Conservation (phyloP, 1,139 yeast species). For the Suhomyces chickasaworum region DNA sequence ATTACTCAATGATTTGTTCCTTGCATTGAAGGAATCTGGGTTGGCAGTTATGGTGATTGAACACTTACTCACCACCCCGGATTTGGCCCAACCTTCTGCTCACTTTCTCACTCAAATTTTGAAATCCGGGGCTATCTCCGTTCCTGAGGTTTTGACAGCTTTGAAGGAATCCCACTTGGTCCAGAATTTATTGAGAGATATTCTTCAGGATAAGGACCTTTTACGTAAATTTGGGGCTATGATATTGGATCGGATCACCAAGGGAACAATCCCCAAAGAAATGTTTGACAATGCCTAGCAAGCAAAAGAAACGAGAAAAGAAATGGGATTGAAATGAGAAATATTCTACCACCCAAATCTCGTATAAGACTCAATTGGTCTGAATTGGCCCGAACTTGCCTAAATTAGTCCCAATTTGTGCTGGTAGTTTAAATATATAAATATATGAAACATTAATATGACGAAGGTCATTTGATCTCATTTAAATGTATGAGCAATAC, state of each 20-base stretch:
- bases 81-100: slow-evolving; percentile 24
- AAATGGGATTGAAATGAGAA: too few species aligned
- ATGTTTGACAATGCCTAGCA: slow-evolving; percentile 6
- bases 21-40: slow-evolving; percentile 33
- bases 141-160: slow-evolving; percentile 25
- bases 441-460: too few species aligned
- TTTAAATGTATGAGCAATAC: too few species aligned
- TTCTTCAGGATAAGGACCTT: slow-evolving; percentile 15
- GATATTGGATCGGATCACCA: slow-evolving; percentile 22
- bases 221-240: slow-evolving; percentile 22
- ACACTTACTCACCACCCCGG: slow-evolving; percentile 29
- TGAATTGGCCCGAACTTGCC: too few species aligned
- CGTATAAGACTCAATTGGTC: too few species aligned
- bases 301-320: too few species aligned
- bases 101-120: slow-evolving; percentile 28
- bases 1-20: slow-evolving; percentile 27
- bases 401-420: too few species aligned
- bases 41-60: slow-evolving; percentile 31
- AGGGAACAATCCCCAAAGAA: slow-evolving; percentile 22
- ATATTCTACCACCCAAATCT: too few species aligned
- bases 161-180: slow-evolving; percentile 28
- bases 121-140: slow-evolving; percentile 27
- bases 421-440: neutral
- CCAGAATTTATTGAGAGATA: slow-evolving; percentile 20
- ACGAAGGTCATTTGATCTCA: too few species aligned